These are phyloP conservation scores for Phytophthora gonapodyides DNA, from an alignment of 352 stramenopile genomes.

Conservation along the genomic window DNA sequence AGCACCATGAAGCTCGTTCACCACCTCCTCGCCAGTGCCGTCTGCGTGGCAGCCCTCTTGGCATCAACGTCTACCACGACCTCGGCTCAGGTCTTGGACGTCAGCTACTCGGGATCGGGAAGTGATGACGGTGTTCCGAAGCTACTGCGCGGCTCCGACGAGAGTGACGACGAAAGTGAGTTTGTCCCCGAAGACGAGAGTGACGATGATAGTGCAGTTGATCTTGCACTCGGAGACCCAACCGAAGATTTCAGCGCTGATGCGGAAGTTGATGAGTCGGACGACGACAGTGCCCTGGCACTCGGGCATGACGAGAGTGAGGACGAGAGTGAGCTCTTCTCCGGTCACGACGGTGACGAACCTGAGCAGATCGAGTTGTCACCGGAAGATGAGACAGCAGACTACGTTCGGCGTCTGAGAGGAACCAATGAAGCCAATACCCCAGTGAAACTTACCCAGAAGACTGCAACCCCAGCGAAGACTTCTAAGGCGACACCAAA, in stretches of 20 bases:
- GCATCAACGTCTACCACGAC: background rate
- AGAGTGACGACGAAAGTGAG: background rate
- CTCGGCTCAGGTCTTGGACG: background rate
- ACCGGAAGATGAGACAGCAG: background rate
- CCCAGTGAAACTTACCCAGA: too few species aligned
- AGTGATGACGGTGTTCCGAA: background rate
- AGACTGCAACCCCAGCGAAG: too few species aligned
- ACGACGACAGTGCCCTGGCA: background rate
- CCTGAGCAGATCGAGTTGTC: too few species aligned
- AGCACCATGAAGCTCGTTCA: constrained; percentile 13
- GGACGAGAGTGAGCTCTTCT: too few species aligned
- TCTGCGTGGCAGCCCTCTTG: background rate
- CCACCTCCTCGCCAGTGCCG: constrained; percentile 7
- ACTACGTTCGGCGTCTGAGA: background rate
- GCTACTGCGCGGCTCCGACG: constrained; percentile 1
- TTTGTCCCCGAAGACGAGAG: background rate
- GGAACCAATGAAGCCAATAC: too few species aligned
- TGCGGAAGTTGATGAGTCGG: background rate
- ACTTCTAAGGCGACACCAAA: background rate
- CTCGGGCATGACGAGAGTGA: too few species aligned
- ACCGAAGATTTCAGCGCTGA: too few species aligned
- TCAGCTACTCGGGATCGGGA: background rate
- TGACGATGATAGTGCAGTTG: background rate
- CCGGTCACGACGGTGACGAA: too few species aligned
- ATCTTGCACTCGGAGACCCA: too few species aligned